Percentiles rank a stretch among this genome's conserved stretches.
Conservation (phyloP, 257 asterid species). For the Solanum microdontum region DNA sequence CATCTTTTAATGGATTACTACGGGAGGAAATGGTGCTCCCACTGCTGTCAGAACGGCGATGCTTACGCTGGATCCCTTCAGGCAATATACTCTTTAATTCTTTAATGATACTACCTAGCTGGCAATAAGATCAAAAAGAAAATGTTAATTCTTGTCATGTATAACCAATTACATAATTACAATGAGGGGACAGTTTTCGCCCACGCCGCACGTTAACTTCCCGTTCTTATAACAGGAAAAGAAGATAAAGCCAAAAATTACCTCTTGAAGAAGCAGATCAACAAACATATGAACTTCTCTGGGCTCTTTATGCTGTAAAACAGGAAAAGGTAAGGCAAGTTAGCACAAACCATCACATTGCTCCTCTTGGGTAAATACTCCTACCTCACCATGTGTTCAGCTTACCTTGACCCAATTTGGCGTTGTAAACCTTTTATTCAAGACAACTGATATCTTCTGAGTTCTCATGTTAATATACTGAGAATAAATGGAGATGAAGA, state of each 20-base stretch:
- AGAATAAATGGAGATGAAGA: slow-evolving; percentile 9
- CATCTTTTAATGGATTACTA: slow-evolving; percentile 88
- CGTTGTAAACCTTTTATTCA: slow-evolving; percentile 81
- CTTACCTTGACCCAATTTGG: slow-evolving; percentile 96
- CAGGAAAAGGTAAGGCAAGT: slow-evolving; percentile 1
- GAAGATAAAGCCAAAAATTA: slow-evolving; percentile 9
- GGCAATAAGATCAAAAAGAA: slow-evolving; percentile 14
- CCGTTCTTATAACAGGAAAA: not conserved
- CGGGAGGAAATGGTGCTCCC: slow-evolving; percentile 95
- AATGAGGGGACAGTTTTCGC: not conserved
- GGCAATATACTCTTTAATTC: slow-evolving; percentile 80
- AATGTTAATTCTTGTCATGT: not conserved
- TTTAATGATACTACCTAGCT: slow-evolving; percentile 47
- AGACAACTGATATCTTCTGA: slow-evolving; percentile 61
- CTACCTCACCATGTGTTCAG: not conserved
- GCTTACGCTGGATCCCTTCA: slow-evolving; percentile 55
- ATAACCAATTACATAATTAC: not conserved
- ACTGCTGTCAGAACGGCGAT: slow-evolving; percentile 76
- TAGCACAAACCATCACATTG: not conserved
- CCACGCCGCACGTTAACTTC: not conserved
- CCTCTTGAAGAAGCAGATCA: slow-evolving; percentile 90
- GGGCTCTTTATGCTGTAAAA: slow-evolving; percentile 86
- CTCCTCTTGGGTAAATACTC: not conserved
- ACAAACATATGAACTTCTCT: slow-evolving; percentile 99
- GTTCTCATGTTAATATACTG: slow-evolving; percentile 88